These are phyloP conservation scores for Apiospora aurea DNA, from an alignment of 2,329 filamentous ascomycete species.

Conservation along the genomic window DNA sequence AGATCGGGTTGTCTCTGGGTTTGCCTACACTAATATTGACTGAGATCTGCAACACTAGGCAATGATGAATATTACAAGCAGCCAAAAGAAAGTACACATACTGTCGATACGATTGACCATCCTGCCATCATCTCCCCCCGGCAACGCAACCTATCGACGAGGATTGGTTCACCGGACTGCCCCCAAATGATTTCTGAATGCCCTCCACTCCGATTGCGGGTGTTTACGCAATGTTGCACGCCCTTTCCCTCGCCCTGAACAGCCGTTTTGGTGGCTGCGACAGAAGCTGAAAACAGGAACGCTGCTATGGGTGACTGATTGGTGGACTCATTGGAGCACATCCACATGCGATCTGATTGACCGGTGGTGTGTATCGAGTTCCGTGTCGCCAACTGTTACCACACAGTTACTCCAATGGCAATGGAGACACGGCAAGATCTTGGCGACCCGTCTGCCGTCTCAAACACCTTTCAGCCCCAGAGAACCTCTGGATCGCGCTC, in stretches of 20 bases:
- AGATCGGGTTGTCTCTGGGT: background rate
- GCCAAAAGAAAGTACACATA: conserved; percentile 3
- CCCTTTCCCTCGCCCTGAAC: background rate
- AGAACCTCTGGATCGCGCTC: background rate
- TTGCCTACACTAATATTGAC: background rate
- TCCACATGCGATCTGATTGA: background rate
- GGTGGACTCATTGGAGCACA: background rate
- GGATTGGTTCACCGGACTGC: background rate
- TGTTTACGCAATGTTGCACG: background rate
- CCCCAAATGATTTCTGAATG: background rate
- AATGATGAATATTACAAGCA: background rate
- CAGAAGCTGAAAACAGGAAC: conserved; percentile 5
- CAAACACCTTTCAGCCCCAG: background rate
- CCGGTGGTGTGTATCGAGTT: background rate
- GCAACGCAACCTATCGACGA: background rate
- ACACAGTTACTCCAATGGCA: background rate
- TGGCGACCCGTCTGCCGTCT: background rate
- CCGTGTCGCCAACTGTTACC: background rate
- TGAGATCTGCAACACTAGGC: background rate
- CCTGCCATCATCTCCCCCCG: background rate
- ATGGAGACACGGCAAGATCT: background rate
- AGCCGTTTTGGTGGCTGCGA: background rate
- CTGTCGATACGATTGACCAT: background rate
- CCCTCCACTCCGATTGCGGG: background rate
- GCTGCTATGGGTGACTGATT: background rate